Conservation (phyloP, 163 green algal genomes). For the Volvox carteri region DNA sequence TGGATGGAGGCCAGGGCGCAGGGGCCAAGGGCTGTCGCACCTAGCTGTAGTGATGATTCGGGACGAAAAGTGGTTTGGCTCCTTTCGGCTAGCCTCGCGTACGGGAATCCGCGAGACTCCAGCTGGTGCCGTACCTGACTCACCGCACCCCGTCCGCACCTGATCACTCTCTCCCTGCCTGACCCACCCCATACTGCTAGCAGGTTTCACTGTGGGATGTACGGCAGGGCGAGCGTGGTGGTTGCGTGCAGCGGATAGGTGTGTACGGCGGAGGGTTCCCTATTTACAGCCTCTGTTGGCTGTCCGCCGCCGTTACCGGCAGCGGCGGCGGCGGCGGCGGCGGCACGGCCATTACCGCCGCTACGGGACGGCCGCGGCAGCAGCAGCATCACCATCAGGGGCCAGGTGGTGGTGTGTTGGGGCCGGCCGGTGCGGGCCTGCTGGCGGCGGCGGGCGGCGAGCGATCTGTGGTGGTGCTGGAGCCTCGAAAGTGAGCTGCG, state of each 20-base stretch:
- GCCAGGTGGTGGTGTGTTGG: too few species aligned
- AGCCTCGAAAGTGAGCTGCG: constrained; percentile 53
- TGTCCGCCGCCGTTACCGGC: not conserved
- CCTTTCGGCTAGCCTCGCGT: too few species aligned
- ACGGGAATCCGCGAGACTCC: too few species aligned
- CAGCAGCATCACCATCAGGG: too few species aligned
- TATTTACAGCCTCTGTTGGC: constrained; percentile 25
- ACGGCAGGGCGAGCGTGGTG: constrained; percentile 46
- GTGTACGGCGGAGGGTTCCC: constrained; percentile 15
- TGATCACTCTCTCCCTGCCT: not conserved
- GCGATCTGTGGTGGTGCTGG: constrained; percentile 54
- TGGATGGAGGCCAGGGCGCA: too few species aligned
- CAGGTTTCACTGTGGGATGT: constrained; percentile 57
- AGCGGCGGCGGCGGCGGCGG: too few species aligned
- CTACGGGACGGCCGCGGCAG: not conserved
- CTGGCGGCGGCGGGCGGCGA: constrained; percentile 48
- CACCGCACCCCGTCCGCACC: not conserved
- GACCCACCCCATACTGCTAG: not conserved
- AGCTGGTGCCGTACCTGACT: too few species aligned
- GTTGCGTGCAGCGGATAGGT: constrained; percentile 42
- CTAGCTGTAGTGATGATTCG: too few species aligned
- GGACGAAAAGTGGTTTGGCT: too few species aligned
- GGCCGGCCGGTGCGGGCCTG: constrained; percentile 10
- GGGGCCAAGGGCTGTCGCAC: too few species aligned
- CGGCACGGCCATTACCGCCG: too few species aligned